Conservation (phyloP, 1,284 basidiomycete genomes). For the Rhodotorula sp. region DNA sequence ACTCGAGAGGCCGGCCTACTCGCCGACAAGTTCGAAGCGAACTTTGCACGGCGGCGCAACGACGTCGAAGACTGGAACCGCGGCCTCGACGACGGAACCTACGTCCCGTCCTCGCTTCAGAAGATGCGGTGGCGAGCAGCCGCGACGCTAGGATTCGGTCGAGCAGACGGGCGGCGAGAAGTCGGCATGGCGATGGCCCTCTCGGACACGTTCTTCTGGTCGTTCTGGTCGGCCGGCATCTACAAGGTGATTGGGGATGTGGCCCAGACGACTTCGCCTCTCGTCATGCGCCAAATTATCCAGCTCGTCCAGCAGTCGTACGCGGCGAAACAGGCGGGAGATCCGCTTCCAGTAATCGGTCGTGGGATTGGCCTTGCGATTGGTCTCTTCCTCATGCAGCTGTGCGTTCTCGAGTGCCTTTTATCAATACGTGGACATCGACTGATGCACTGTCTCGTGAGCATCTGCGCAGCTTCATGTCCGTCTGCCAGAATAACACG, state of each 20-base stretch:
- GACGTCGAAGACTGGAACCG: conserved; percentile 47
- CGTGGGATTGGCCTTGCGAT: conserved; percentile 71
- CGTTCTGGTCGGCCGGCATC: conserved; percentile 67
- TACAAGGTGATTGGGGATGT: conserved; percentile 54
- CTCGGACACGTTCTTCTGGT: conserved; percentile 75
- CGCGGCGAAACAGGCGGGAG: conserved; percentile 50
- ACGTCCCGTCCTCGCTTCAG: conserved; percentile 21
- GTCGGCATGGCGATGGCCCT: conserved; percentile 58
- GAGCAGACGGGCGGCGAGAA: conserved; percentile 48
- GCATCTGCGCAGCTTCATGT: conserved; percentile 12
- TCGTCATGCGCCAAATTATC: conserved; percentile 70
- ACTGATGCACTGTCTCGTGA: no score
- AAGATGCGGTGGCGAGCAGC: conserved; percentile 36
- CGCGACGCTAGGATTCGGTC: conserved; percentile 11
- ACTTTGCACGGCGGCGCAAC: conserved; percentile 42
- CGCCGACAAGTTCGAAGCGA: conserved; percentile 49
- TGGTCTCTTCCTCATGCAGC: conserved; percentile 66
- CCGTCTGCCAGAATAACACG: conserved; percentile 30
- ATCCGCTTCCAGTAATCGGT: conserved; percentile 63
- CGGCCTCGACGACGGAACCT: conserved; percentile 41
- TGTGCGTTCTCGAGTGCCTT: background rate
- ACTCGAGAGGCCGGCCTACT: conserved; percentile 57
- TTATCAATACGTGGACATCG: conserved; percentile 63
- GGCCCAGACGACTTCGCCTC: conserved; percentile 66
- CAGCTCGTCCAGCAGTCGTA: conserved; percentile 56